These are phyloP conservation scores for Parietaria judaica DNA, from an alignment of 306 rosid species.

Conservation along the genomic window DNA sequence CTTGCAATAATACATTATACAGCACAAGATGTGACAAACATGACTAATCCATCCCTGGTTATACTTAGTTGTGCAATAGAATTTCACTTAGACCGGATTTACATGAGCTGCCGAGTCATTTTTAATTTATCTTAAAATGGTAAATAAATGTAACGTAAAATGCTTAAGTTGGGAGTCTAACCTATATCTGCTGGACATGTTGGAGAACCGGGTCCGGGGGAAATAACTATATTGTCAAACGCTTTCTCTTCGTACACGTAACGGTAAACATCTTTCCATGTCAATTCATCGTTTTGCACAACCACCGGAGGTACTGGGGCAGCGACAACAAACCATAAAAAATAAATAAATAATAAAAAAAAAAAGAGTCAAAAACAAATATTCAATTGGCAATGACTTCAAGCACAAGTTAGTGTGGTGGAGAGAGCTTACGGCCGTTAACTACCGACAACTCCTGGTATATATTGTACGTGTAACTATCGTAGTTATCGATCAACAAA, in stretches of 20 bases:
- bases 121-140: not conserved
- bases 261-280: constrained; percentile 66
- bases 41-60: not conserved
- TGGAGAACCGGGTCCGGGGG: constrained; percentile 99
- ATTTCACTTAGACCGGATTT: not conserved
- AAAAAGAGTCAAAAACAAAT: constrained; percentile 14
- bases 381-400: not conserved
- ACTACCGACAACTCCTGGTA: constrained; percentile 85
- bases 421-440: constrained; percentile 66
- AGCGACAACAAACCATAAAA: constrained; percentile 26
- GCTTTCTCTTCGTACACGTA: constrained; percentile 72
- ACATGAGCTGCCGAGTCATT: too few species aligned
- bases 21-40: not conserved
- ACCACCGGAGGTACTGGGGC: constrained; percentile 88
- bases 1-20: not conserved
- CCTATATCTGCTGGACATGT: constrained; percentile 78
- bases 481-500: constrained; percentile 93
- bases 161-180: constrained; percentile 27
- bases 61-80: not conserved
- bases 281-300: constrained; percentile 72
- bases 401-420: not conserved
- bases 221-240: constrained; percentile 94
- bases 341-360: too few species aligned
- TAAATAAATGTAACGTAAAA: constrained; percentile 2
- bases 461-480: constrained; percentile 93